Conservation (phyloP, 1,139 yeast species). For the Arxiozyma heterogenica region DNA sequence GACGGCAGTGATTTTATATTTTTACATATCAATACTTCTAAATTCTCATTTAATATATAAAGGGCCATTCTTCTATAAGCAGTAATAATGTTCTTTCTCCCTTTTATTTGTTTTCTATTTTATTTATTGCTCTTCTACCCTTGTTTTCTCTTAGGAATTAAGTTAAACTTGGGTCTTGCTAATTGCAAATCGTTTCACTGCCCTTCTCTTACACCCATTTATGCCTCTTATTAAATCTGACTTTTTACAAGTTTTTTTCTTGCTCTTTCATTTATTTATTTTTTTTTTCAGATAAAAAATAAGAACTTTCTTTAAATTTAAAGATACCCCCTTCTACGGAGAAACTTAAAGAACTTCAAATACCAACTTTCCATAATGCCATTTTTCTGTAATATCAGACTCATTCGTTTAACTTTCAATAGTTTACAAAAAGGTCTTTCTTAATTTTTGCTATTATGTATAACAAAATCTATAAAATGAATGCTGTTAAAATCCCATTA, state of each 20-base stretch:
- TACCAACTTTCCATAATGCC: not conserved
- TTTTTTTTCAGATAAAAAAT: too few species aligned
- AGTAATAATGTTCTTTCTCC: not conserved
- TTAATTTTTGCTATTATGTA: conserved; percentile 5
- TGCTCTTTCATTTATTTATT: not conserved
- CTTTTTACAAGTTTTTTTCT: not conserved
- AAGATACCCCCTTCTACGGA: not conserved
- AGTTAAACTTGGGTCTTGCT: not conserved
- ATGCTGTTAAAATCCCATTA: conserved; percentile 2
- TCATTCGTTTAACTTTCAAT: not conserved
- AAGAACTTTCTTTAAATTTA: not conserved
- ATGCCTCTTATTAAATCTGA: not conserved
- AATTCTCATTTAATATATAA: conserved; percentile 52
- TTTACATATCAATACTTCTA: conserved; percentile 49
- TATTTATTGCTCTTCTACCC: too few species aligned
- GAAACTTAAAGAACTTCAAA: not conserved
- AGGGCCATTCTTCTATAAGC: conserved; percentile 24
- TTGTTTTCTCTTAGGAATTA: too few species aligned
- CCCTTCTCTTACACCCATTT: not conserved
- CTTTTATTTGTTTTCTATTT: too few species aligned
- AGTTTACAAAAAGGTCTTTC: not conserved
- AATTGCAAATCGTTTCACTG: not conserved
- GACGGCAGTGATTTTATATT: conserved; percentile 37
- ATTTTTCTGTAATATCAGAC: not conserved
- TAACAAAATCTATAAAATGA: conserved; percentile 6